These are phyloP conservation scores for Lagenaria siceraria DNA, from an alignment of 306 rosid species.

Conservation along the genomic window DNA sequence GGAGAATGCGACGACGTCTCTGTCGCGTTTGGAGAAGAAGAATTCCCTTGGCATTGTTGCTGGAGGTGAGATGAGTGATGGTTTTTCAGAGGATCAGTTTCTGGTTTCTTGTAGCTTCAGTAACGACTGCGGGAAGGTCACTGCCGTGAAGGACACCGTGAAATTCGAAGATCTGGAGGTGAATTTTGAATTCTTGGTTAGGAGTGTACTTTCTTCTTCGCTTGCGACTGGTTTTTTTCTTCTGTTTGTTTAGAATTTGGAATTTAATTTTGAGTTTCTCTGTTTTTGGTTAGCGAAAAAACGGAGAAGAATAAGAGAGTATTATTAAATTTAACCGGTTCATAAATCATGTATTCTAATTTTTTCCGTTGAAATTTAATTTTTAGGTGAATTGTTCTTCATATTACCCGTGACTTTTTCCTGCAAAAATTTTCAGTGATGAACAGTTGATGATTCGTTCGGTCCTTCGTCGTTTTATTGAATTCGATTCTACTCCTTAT, in stretches of 20 bases:
- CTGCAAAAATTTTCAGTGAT: neutral
- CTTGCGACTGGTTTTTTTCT: neutral
- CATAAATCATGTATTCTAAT: neutral
- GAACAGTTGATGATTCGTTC: neutral
- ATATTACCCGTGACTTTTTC: neutral
- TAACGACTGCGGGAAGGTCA: constrained; percentile 18
- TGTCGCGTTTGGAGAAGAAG: constrained; percentile 13
- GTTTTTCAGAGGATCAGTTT: constrained; percentile 16
- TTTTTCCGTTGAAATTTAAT: neutral
- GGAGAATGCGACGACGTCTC: constrained; percentile 6
- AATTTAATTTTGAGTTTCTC: neutral
- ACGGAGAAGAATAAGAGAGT: neutral
- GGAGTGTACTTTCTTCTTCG: neutral
- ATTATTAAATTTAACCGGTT: neutral
- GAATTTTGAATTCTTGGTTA: constrained; percentile 10
- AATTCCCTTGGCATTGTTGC: neutral
- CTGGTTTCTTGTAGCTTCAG: constrained; percentile 35
- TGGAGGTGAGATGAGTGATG: constrained; percentile 2
- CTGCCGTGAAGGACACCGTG: constrained; percentile 1
- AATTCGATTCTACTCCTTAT: neutral
- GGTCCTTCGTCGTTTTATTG: neutral
- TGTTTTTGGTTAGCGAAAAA: constrained; percentile 2
- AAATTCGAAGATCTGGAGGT: constrained; percentile 54
- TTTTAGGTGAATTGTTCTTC: neutral
- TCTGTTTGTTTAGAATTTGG: neutral